Conservation (phyloP, 306 rosid species). For the Echinosophora koreensis region DNA sequence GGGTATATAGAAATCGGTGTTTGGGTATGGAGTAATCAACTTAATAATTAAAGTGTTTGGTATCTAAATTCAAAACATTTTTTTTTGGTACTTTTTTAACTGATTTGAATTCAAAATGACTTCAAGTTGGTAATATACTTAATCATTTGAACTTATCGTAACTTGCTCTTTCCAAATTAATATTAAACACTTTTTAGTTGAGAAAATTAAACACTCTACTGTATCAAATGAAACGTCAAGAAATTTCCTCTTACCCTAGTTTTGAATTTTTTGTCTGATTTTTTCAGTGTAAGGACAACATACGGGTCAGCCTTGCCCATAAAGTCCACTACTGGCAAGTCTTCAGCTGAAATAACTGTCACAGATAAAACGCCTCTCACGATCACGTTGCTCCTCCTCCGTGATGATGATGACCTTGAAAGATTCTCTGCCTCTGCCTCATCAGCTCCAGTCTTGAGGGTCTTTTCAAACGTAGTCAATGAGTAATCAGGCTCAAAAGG, state of each 20-base stretch:
- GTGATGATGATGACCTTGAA: slow-evolving; percentile 40
- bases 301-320: slow-evolving; percentile 97
- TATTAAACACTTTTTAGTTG: not conserved
- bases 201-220: not conserved
- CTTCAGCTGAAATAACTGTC: slow-evolving; percentile 90
- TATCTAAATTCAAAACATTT: slow-evolving; percentile 17
- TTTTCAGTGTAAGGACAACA: slow-evolving; percentile 78
- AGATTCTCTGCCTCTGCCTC: slow-evolving; percentile 47
- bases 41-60: not conserved
- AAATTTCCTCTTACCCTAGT: slow-evolving; percentile 75
- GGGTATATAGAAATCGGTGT: slow-evolving; percentile 8
- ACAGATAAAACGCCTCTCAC: slow-evolving; percentile 91
- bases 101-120: not conserved
- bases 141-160: too few species aligned
- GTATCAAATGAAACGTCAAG: not conserved
- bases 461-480: slow-evolving; percentile 78
- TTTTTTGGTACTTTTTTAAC: not conserved
- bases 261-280: slow-evolving; percentile 73
- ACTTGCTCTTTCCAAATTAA: not conserved
- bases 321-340: slow-evolving; percentile 78
- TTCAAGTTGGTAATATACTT: not conserved
- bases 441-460: slow-evolving; percentile 57
- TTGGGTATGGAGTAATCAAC: not conserved
- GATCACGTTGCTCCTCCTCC: slow-evolving; percentile 74
- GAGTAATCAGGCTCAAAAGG: slow-evolving; percentile 71